Percentiles rank a stretch among this genome's conserved stretches.
Conservation (phyloP, 139 green algal genomes). For the Chlorella sp. region DNA sequence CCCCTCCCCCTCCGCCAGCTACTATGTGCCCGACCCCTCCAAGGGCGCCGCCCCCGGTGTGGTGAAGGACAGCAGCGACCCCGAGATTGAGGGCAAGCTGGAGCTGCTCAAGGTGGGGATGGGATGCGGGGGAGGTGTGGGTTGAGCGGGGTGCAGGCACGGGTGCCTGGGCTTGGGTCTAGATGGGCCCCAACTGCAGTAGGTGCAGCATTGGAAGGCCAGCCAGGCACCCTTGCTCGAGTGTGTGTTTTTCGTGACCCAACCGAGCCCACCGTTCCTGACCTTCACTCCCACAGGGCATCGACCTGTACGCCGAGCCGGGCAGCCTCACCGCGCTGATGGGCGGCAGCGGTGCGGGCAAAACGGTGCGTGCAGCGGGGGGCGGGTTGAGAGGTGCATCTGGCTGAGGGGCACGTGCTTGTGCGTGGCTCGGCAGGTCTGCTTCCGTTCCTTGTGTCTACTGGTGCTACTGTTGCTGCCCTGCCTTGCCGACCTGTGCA, state of each 20-base stretch:
- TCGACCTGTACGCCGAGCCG: slow-evolving; percentile 63
- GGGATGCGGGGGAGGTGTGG: background rate
- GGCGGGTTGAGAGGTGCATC: too few relatives aligned
- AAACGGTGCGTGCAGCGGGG: slow-evolving; percentile 1
- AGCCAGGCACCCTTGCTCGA: too few relatives aligned
- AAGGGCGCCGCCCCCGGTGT: slow-evolving; percentile 40
- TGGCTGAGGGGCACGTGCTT: too few relatives aligned
- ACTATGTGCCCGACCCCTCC: slow-evolving; percentile 74
- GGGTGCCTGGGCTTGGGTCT: background rate
- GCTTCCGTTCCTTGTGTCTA: too few relatives aligned
- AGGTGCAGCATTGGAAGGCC: too few relatives aligned
- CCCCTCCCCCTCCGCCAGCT: slow-evolving; percentile 21
- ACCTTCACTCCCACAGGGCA: slow-evolving; percentile 40
- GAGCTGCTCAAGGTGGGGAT: slow-evolving; percentile 54
- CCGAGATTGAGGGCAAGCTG: slow-evolving; percentile 58
- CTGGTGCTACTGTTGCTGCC: too few relatives aligned
- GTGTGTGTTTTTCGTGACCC: too few relatives aligned
- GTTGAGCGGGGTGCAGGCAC: background rate
- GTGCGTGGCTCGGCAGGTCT: too few relatives aligned
- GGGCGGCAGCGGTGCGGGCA: slow-evolving; percentile 60
- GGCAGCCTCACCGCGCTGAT: slow-evolving; percentile 73
- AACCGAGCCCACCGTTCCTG: too few relatives aligned
- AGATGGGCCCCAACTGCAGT: too few relatives aligned
- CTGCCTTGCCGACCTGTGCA: slow-evolving; percentile 63
- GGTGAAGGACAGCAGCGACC: slow-evolving; percentile 45